Conservation (phyloP, 2,329 filamentous ascomycete species). For the Colletotrichum sp. region DNA sequence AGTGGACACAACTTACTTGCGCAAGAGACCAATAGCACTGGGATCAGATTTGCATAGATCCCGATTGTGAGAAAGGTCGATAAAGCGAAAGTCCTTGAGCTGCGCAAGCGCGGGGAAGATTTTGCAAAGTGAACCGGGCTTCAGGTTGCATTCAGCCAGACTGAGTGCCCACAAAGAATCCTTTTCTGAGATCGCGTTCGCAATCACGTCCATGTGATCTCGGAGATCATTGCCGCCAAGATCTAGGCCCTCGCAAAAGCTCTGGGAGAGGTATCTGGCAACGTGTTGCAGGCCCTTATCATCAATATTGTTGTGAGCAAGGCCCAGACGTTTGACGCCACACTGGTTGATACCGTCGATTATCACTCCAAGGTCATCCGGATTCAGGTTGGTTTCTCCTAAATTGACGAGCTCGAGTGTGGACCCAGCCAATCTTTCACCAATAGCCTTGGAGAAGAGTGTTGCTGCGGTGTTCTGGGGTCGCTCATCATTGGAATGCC, state of each 20-base stretch:
- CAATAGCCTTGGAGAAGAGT: constrained; percentile 74
- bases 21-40: constrained; percentile 75
- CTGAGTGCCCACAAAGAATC: constrained; percentile 80
- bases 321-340: constrained; percentile 77
- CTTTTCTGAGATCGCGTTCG: constrained; percentile 55
- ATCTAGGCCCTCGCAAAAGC: constrained; percentile 86
- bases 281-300: constrained; percentile 77
- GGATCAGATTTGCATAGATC: constrained; percentile 76
- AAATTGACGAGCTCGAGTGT: constrained; percentile 84
- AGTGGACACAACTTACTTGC: constrained; percentile 64
- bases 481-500: constrained; percentile 29
- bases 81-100: constrained; percentile 79
- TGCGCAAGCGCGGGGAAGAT: constrained; percentile 76
- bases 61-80: constrained; percentile 91
- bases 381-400: constrained; percentile 76
- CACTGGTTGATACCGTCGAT: constrained; percentile 84
- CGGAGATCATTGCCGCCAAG: constrained; percentile 81
- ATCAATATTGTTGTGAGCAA: constrained; percentile 83
- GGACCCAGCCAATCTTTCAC: constrained; percentile 76
- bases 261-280: constrained; percentile 74
- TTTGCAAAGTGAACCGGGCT: constrained; percentile 72
- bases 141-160: constrained; percentile 84
- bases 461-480: constrained; percentile 44
- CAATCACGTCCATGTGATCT: constrained; percentile 59
- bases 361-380: constrained; percentile 74